These are phyloP conservation scores for Sporisorium sorghi DNA, from an alignment of 1,284 basidiomycete genomes.

Conservation along the genomic window DNA sequence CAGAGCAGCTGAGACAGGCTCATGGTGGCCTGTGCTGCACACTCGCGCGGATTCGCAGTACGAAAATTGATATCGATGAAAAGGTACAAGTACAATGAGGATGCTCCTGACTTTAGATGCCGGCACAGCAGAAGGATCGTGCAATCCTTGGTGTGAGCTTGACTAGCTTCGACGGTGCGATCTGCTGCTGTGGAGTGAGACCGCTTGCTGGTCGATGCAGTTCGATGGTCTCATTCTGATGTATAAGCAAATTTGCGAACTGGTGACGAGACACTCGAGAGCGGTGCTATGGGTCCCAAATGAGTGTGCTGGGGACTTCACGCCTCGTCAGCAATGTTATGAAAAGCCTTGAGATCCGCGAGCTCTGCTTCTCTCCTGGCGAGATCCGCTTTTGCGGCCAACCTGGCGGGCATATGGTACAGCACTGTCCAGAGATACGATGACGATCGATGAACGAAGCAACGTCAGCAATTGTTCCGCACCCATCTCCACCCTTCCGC, in stretches of 20 bases:
- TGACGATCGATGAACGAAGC: not conserved
- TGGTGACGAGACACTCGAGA: too few relatives aligned
- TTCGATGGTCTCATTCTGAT: too few relatives aligned
- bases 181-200: not conserved
- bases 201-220: too few relatives aligned
- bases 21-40: not conserved
- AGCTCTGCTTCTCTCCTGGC: slow-evolving; percentile 92
- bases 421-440: slow-evolving; percentile 74
- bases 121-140: not conserved
- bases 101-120: not conserved
- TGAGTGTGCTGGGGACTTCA: too few relatives aligned
- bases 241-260: too few relatives aligned
- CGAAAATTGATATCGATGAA: too few relatives aligned
- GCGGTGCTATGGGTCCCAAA: too few relatives aligned
- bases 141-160: not conserved
- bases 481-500: too few relatives aligned
- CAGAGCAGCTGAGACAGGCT: not conserved
- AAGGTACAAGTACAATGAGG: slow-evolving; percentile 25
- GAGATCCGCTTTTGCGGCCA: slow-evolving; percentile 87
- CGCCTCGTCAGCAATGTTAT: slow-evolving; percentile 67
- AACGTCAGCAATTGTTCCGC: not conserved
- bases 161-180: too few relatives aligned
- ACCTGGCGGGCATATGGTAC: slow-evolving; percentile 96
- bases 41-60: not conserved
- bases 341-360: slow-evolving; percentile 84